phyloP scores from a whole-genome alignment of 352 stramenopile genomes.

The Phytopythium cucurbitacearum region DNA sequence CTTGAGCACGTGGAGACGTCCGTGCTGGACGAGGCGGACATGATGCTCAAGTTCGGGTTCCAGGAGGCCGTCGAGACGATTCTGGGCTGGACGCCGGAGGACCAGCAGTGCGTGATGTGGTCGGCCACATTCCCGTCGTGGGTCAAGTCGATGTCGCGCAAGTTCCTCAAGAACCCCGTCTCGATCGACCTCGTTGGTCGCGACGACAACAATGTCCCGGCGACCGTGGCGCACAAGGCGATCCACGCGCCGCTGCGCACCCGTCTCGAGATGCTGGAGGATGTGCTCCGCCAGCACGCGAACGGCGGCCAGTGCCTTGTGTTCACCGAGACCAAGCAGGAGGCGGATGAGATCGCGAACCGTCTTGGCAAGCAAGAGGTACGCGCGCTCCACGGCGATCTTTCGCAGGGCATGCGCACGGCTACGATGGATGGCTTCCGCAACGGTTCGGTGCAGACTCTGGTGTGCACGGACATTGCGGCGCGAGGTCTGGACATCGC shows the following conservation, averaged over 20 bases:
- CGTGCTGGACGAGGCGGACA: conserved; percentile 96
- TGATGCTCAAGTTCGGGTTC: conserved; percentile 99
- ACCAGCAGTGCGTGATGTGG: conserved; percentile 93
- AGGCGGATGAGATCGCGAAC: conserved; percentile 93
- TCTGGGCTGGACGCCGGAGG: conserved; percentile 71
- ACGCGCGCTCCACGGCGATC: conserved; percentile 68
- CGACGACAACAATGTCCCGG: conserved; percentile 73
- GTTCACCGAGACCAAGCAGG: conserved; percentile 97
- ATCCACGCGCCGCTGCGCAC: conserved; percentile 85
- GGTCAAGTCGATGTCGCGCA: conserved; percentile 91
- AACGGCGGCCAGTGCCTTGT: conserved; percentile 89
- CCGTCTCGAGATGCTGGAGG: conserved; percentile 61
- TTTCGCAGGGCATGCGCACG: conserved; percentile 86
- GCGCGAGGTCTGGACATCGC: conserved; percentile 88
- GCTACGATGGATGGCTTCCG: conserved; percentile 97
- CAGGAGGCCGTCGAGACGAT: conserved; percentile 97
- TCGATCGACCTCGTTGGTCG: conserved; percentile 94
- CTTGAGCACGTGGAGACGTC: conserved; percentile 88
- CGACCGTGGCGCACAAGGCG: conserved; percentile 90
- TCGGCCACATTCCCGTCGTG: conserved; percentile 95
- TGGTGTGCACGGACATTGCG: conserved; percentile 90
- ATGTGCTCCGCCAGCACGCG: conserved; percentile 61
- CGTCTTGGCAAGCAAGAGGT: conserved; percentile 58
- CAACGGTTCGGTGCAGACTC: conserved; percentile 89
- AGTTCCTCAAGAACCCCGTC: conserved; percentile 92